phyloP scores from a whole-genome alignment of 1,284 basidiomycete genomes.

The Lignosus rhinocerotis region DNA sequence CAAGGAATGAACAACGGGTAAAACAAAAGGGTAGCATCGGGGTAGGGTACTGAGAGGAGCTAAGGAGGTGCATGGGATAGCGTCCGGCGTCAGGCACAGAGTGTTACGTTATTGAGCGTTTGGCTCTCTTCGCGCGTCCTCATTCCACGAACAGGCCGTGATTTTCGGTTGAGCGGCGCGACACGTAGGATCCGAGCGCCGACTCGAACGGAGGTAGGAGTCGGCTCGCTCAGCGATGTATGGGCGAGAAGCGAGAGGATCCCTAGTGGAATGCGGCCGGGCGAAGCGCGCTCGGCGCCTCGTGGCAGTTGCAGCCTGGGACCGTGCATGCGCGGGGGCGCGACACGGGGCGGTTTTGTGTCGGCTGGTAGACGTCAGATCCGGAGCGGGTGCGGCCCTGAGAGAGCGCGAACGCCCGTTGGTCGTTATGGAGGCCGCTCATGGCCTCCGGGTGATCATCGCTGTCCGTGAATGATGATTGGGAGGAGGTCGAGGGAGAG shows the following conservation, averaged over 20 bases:
- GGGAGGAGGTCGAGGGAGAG: conserved; percentile 17
- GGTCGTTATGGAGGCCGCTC: neutral
- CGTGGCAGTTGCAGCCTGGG: conserved; percentile 18
- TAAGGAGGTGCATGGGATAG: too few relatives aligned
- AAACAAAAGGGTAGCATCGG: too few relatives aligned
- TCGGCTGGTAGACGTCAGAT: conserved; percentile 11
- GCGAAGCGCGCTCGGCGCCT: conserved; percentile 19
- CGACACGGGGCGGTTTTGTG: conserved; percentile 1
- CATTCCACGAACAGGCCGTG: too few relatives aligned
- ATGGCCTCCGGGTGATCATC: conserved; percentile 10
- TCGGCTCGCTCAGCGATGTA: conserved; percentile 6
- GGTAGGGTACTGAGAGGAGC: too few relatives aligned
- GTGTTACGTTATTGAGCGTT: too few relatives aligned
- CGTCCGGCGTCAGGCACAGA: too few relatives aligned
- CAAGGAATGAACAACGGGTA: too few relatives aligned
- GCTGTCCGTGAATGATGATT: conserved; percentile 18
- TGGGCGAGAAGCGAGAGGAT: conserved; percentile 4
- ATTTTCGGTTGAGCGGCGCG: too few relatives aligned
- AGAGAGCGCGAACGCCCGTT: neutral
- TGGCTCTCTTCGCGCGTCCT: too few relatives aligned
- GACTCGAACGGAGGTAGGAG: too few relatives aligned
- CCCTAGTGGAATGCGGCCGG: conserved; percentile 17
- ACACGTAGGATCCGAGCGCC: too few relatives aligned
- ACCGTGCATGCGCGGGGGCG: conserved; percentile 21
- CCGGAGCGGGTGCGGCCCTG: conserved; percentile 11